Base-by-base conservation (phyloP, 441 rosid genomes). In the Erodium texanum region DNA sequence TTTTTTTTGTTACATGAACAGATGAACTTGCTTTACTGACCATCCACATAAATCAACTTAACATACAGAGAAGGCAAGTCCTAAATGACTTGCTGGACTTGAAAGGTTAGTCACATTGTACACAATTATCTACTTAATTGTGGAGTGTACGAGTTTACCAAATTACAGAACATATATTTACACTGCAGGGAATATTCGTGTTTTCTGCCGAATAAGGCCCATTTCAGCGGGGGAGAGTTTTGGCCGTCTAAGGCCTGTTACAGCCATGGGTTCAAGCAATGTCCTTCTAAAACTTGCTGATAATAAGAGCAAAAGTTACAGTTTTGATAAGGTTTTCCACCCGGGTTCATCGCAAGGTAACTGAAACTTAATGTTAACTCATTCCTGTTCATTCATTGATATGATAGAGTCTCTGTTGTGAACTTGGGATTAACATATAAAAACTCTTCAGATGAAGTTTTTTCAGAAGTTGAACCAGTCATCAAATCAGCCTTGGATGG, bases 401-500 rank as follows among this genome's bases (percentile, higher is more conserved):
- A 70, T 8, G 22, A 56, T 9, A 56, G 62, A 32, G 36, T 20
- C 23, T 19, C 11, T 54, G 61, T 6, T 8, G 12, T 56, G 24
- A 18, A 20, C 11, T 18, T 56, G 62, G 24, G 62, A 56, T 62
- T 66, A 64, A 67, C 50, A 6, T 4, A 19, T 58, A 74, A 43
- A 71, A 71, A 59, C 12, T 69, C 71, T 81, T 75, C 80, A 90
- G 97, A 82, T 81, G 87, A 81, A 66, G 87, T 90, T 64, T 88
- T 87, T 72, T 79, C 84, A 18, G 89, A 90, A 73, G 86, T 88
- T 14, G 90, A 87, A 74, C 93, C 97, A 7, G 75, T 90, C 27
- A 80, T 87, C 69, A 89, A 86, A 71, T 88, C 95, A 2, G 93
- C 83, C 66, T 62, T 90, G 4, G 95, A 90, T 73, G 97, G 97